phyloP scores from a whole-genome alignment of 2,329 filamentous ascomycete genomes.

The Verticillium nubilum region DNA sequence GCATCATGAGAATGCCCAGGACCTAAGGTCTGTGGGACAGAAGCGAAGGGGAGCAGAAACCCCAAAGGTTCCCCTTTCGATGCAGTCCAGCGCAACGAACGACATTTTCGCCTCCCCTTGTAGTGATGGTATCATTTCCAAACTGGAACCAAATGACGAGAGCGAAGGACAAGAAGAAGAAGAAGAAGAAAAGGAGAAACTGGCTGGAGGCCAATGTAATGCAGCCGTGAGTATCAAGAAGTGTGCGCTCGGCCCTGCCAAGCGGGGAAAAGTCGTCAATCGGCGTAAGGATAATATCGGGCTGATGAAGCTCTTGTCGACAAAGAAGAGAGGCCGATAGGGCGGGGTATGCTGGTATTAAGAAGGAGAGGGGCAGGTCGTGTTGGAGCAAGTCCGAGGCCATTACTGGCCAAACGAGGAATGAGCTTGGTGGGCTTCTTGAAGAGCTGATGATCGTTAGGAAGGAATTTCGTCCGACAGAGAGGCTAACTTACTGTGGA shows the following conservation, averaged over 20 bases:
- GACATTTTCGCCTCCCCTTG: background rate
- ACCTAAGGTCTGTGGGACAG: background rate
- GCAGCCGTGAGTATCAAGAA: constrained; percentile 2
- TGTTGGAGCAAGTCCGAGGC: background rate
- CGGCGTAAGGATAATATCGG: background rate
- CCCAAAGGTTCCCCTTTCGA: background rate
- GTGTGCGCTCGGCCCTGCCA: background rate
- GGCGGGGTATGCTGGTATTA: background rate
- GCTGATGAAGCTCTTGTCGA: constrained; percentile 6
- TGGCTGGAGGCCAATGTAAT: constrained; percentile 2
- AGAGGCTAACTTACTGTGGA: constrained; percentile 41
- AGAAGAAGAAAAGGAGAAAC: background rate
- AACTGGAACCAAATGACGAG: constrained; percentile 11
- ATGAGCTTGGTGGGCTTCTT: constrained; percentile 33
- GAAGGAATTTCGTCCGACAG: background rate
- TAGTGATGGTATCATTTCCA: constrained; percentile 15
- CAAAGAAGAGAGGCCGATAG: constrained; percentile 9
- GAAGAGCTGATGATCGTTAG: constrained; percentile 32
- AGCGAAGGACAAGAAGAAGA: background rate
- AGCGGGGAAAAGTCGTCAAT: background rate
- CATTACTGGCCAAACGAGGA: constrained; percentile 23
- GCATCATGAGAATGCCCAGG: background rate
- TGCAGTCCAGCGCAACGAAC: background rate
- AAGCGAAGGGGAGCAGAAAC: background rate
- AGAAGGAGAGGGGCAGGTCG: background rate